These are phyloP conservation scores for Boletellus deceptivus DNA, from an alignment of 1,284 basidiomycete species.

Conservation along the genomic window DNA sequence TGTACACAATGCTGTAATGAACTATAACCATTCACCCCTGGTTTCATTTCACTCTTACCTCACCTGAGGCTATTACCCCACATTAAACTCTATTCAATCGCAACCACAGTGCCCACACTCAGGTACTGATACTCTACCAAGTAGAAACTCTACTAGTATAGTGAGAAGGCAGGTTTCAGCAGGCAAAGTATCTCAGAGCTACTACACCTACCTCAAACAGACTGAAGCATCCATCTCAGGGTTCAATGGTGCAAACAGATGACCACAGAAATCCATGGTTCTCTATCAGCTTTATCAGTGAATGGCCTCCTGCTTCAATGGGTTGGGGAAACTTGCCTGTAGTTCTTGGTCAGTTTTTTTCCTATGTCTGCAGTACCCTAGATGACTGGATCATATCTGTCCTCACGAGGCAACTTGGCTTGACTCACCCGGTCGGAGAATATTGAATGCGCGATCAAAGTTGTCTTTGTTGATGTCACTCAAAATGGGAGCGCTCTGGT, in stretches of 20 bases:
- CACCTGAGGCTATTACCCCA: too few species aligned
- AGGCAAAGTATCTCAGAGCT: too few species aligned
- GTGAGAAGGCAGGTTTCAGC: too few species aligned
- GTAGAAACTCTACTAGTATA: too few species aligned
- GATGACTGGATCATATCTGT: background rate
- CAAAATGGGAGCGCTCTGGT: constrained; percentile 42
- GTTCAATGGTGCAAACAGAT: background rate
- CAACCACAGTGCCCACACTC: too few species aligned
- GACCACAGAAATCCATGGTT: background rate
- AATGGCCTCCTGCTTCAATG: background rate
- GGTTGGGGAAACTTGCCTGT: background rate
- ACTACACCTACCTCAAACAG: background rate
- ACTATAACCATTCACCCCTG: too few species aligned
- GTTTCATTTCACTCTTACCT: too few species aligned
- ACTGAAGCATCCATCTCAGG: background rate
- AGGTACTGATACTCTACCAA: too few species aligned
- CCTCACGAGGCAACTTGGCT: too few species aligned
- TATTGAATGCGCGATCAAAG: constrained; percentile 49
- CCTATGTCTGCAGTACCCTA: constrained; percentile 1
- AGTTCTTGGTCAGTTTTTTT: background rate
- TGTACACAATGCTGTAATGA: too few species aligned
- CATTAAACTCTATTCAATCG: too few species aligned
- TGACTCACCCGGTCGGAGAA: constrained; percentile 44
- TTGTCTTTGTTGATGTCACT: constrained; percentile 48
- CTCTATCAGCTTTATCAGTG: background rate